Base-by-base conservation (phyloP, 2,329 filamentous ascomycete species). In the Colletotrichum falcatum region DNA sequence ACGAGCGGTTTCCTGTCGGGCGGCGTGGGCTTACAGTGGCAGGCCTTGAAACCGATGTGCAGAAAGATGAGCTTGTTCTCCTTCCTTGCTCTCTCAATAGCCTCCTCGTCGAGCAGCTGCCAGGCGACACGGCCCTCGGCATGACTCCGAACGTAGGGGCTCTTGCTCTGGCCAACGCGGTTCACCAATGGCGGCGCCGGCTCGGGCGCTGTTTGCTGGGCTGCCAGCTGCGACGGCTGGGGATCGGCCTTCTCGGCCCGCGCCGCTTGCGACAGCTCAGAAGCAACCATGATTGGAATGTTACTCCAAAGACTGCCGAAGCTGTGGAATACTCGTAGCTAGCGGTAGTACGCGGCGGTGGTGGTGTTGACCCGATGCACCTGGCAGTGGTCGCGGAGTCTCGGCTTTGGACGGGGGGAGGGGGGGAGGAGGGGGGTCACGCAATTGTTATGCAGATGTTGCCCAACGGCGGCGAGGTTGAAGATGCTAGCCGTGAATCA, bases 41-140 rank as follows among this genome's bases (percentile, higher is more conserved):
- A 98, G 51, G 96, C 94, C 26, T 92, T 92, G 84, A 97, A 99
- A 59, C 96, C 96, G 77, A 98, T 95, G 79, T 95, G 97, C 72
- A 98, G 85, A 78, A 98, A 98, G 70, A 99, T 91, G 69, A 97
- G 86, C 77, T 94, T 93, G 80, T 98, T 97, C 75, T 95, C 90
- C 75, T 86, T 89, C 79, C 89, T 92, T 20, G 96, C 95, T 58
- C 94, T 86, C 73, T 88, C 88, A 64, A 98, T 85, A 20, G 94
- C 90, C 76, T 94, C 91, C 28, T 91, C 86, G 74, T 92, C 92
- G 86, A 97, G 93, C 70, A 94, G 85, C 85, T 99, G 96, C 96
- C 96, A 99, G 76, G 91, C 90, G 46, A 98, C 95, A 1, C 91
- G 90, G 79, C 97, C 97, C 75, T 92, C 85, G 79, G 90, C 89